Evolutionary conservation across 768 basidiomycete genomes (phyloP), one percentile per base, ranked within the genome.

Genomic region (Crepidotus variabilis): DNA sequence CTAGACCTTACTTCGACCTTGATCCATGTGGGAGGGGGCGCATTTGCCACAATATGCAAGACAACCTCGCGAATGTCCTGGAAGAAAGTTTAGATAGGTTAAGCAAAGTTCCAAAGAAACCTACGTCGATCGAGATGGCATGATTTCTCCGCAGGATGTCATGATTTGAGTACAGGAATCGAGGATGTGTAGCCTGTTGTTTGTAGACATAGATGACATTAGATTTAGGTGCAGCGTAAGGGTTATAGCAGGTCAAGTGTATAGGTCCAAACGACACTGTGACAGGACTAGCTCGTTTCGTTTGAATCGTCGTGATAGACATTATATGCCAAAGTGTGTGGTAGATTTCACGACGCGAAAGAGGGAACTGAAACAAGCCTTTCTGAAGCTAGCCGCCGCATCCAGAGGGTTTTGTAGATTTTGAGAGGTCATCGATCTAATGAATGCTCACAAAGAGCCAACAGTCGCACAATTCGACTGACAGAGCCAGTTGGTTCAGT

Each of bases 1-100:
- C 24, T 3, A 4, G n/a, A 4, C 67, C 82, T 51, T 49, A 92
- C 94, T 70, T 94, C 88, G 43, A 95, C 80, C 51, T 83, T 80
- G 18, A 98, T 80, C 94, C 94, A 98, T 54, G 85, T 85, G 0
- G 89, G 88, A 0, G 90, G 86, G n/a, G 88, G 86, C 16, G 84
- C 86, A 64, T 95, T 92, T 0, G 89, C 88, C 22, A 87, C 71
- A 47, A 96, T 75, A 61, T 97, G 90, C 2, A 98, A 72, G 9
- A 88, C 79, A 18, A 98, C 77, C 64, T 98, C 94, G 34, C 96
- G 82, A 20, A 98, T 76, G 65, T 97, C 94, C 94, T 97, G 51
- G 20, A 45, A 13, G 28, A 35, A n/a, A 13, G 14, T 21, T n/a
- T 18, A 14, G 55, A 45, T 18, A 47, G 46, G n/a, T n/a, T 10